phyloP scores from a whole-genome alignment of 495 filamentous ascomycete genomes.

The Aspergillus biplanus region DNA sequence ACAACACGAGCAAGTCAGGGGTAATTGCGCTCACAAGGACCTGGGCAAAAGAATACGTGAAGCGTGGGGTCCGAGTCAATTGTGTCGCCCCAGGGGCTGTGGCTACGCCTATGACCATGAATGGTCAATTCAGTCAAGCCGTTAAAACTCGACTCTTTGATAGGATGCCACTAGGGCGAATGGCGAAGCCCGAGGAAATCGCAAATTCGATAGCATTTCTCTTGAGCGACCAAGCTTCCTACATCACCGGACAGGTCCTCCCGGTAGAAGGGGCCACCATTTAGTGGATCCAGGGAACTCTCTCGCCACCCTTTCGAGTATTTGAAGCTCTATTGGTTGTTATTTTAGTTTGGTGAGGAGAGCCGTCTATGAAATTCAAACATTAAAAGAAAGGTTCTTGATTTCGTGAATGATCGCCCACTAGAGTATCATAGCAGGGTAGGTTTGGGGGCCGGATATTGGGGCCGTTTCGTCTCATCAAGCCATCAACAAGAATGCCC shows the following conservation, averaged over 20 bases:
- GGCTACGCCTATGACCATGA: not conserved
- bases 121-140: constrained; percentile 1
- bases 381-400: too few relatives aligned
- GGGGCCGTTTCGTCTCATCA: too few relatives aligned
- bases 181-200: constrained; percentile 19
- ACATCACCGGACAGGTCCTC: constrained; percentile 22
- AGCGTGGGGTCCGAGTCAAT: constrained; percentile 4
- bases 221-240: constrained; percentile 13
- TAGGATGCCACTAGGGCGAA: constrained; percentile 19
- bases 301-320: too few relatives aligned
- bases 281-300: too few relatives aligned
- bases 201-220: constrained; percentile 23
- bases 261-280: constrained; percentile 18
- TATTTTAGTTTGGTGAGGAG: too few relatives aligned
- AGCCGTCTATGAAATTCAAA: too few relatives aligned
- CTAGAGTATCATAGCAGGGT: too few relatives aligned
- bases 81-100: constrained; percentile 6
- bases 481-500: too few relatives aligned
- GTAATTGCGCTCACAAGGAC: constrained; percentile 3
- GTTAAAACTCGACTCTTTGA: constrained; percentile 9
- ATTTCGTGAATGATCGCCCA: too few relatives aligned
- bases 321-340: too few relatives aligned
- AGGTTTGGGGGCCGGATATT: too few relatives aligned
- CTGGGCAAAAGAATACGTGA: constrained; percentile 6
- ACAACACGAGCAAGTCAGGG: constrained; percentile 5